Evolutionary conservation across 2,329 filamentous ascomycete species (phyloP).

Genomic region (Lanzia echinophila): DNA sequence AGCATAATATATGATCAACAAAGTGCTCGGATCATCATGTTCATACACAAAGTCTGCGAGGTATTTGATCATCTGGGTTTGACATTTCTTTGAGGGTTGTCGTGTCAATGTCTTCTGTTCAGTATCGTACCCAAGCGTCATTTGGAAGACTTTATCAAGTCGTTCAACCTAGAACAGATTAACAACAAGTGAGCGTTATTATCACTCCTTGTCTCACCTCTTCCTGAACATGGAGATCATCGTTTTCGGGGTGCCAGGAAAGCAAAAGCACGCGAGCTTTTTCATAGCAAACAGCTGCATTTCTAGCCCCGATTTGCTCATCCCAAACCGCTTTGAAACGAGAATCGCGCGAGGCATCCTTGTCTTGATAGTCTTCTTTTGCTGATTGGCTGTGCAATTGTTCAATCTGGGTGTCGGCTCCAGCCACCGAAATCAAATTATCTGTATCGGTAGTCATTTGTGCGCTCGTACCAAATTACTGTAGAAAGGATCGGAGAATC

Average conservation of each 20-base stretch:
- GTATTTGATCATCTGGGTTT: neutral
- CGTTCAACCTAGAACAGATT: neutral
- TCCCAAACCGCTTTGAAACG: neutral
- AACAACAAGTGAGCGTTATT: neutral
- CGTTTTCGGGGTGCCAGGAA: conserved; percentile 1
- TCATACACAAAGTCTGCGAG: neutral
- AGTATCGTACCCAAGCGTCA: neutral
- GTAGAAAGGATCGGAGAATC: too few relatives aligned
- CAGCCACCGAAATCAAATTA: neutral
- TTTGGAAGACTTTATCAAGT: neutral
- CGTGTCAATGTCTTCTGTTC: neutral
- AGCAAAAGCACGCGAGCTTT: conserved; percentile 1
- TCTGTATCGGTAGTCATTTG: neutral
- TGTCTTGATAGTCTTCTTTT: neutral
- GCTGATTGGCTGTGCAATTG: neutral
- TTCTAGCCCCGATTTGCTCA: neutral
- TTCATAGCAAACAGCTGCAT: neutral
- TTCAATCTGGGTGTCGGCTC: neutral
- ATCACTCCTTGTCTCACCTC: neutral
- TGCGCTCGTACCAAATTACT: too few relatives aligned
- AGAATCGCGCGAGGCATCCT: neutral
- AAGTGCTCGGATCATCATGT: neutral
- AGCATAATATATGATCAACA: conserved; percentile 2
- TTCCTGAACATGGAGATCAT: conserved; percentile 1
- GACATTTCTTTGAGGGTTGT: neutral